Conservation (phyloP, 2,329 filamentous ascomycete species). For the Cercospora sp. region DNA sequence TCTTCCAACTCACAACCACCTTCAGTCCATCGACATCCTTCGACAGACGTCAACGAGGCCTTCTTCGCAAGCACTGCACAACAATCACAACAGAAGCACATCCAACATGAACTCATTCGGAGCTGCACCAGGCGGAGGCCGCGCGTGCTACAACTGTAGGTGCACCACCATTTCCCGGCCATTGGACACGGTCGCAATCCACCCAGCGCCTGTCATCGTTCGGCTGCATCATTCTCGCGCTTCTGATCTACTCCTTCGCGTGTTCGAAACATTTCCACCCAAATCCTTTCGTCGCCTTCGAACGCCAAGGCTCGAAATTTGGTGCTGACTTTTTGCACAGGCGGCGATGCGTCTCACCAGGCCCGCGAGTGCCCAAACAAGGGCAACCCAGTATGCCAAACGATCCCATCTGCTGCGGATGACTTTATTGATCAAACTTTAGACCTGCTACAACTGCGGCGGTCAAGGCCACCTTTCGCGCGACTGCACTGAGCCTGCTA, state of each 20-base stretch:
- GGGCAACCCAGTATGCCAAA: conserved; percentile 39
- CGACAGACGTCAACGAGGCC: conserved; percentile 13
- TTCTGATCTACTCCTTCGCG: neutral
- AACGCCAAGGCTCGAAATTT: conserved; percentile 21
- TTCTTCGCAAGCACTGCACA: neutral
- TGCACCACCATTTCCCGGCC: conserved; percentile 24
- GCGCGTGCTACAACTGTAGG: conserved; percentile 62
- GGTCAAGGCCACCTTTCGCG: conserved; percentile 61
- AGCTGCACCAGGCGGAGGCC: conserved; percentile 43
- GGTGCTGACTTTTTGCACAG: conserved; percentile 35
- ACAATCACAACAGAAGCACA: conserved; percentile 16
- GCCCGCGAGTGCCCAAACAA: conserved; percentile 54
- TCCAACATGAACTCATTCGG: conserved; percentile 50
- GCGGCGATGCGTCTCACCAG: conserved; percentile 52
- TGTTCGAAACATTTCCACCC: neutral
- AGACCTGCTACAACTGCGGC: conserved; percentile 50
- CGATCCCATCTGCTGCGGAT: conserved; percentile 18
- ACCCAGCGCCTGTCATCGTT: neutral
- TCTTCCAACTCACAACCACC: conserved; percentile 3
- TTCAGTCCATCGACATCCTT: neutral
- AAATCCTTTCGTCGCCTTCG: neutral
- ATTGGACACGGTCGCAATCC: neutral
- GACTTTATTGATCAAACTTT: conserved; percentile 39
- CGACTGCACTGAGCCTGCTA: conserved; percentile 85
- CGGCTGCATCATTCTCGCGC: neutral